These are phyloP conservation scores for Pichia nakasei DNA, from an alignment of 805 yeast species.

Conservation along the genomic window DNA sequence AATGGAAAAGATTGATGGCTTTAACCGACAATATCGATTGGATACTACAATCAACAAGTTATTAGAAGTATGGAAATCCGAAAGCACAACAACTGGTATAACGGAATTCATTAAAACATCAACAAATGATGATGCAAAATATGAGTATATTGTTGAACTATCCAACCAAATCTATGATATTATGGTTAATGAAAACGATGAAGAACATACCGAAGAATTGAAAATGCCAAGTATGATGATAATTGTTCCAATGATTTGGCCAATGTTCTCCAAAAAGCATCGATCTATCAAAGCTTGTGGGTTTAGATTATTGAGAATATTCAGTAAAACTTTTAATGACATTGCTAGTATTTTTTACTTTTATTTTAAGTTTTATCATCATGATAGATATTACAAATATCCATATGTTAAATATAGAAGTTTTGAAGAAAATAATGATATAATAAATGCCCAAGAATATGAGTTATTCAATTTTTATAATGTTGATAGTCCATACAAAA, in stretches of 20 bases:
- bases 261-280: conserved; percentile 5
- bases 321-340: neutral
- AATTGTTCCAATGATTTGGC: conserved; percentile 5
- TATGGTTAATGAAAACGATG: neutral
- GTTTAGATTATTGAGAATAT: conserved; percentile 7
- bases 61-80: neutral
- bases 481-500: neutral
- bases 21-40: neutral
- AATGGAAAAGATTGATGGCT: too few relatives aligned
- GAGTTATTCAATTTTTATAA: conserved; percentile 2
- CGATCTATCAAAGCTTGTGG: conserved; percentile 6
- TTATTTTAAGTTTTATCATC: conserved; percentile 2
- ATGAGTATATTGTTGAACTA: neutral
- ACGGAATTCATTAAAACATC: neutral
- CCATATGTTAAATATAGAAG: conserved; percentile 1
- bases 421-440: neutral
- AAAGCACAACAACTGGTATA: neutral
- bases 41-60: neutral
- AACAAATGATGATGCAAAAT: neutral
- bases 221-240: neutral
- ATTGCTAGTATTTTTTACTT: conserved; percentile 1
- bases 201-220: neutral
- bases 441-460: neutral
- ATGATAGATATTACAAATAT: conserved; percentile 1
- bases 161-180: neutral